Evolutionary conservation across 2,329 filamentous ascomycete species (phyloP).

Genomic region (Scedosporium boydii): DNA sequence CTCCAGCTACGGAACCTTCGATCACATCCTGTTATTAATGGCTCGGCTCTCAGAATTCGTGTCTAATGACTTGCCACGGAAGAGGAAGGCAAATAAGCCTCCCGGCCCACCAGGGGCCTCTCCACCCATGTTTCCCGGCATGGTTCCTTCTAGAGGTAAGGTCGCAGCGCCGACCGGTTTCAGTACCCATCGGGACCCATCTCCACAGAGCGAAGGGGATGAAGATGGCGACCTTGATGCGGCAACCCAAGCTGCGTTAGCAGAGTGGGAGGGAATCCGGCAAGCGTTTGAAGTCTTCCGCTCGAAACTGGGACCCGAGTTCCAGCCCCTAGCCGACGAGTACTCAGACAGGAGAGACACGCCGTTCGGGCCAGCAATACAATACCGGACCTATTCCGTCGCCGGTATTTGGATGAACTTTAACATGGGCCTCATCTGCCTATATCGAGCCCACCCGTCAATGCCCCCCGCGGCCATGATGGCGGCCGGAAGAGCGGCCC

Average conservation of each 20-base stretch:
- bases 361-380: slow-evolving; percentile 72
- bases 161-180: slow-evolving; percentile 45
- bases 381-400: slow-evolving; percentile 81
- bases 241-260: slow-evolving; percentile 58
- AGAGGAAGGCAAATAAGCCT: slow-evolving; percentile 49
- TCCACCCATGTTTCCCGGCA: slow-evolving; percentile 42
- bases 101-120: slow-evolving; percentile 20
- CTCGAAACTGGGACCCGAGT: slow-evolving; percentile 60
- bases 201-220: slow-evolving; percentile 30
- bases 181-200: slow-evolving; percentile 35
- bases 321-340: slow-evolving; percentile 64
- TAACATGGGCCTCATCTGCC: slow-evolving; percentile 73
- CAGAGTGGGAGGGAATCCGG: slow-evolving; percentile 71
- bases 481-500: slow-evolving; percentile 69
- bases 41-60: slow-evolving; percentile 73
- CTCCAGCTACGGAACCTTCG: slow-evolving; percentile 71
- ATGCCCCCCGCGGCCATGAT: slow-evolving; percentile 91
- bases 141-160: slow-evolving; percentile 42
- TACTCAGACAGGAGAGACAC: slow-evolving; percentile 49
- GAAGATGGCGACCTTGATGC: slow-evolving; percentile 51
- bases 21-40: slow-evolving; percentile 76
- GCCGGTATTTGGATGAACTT: slow-evolving; percentile 81
- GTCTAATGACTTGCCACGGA: slow-evolving; percentile 66
- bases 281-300: slow-evolving; percentile 60
- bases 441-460: slow-evolving; percentile 72